Conservation (phyloP, 768 basidiomycete genomes). For the Amanita polypyramis region DNA sequence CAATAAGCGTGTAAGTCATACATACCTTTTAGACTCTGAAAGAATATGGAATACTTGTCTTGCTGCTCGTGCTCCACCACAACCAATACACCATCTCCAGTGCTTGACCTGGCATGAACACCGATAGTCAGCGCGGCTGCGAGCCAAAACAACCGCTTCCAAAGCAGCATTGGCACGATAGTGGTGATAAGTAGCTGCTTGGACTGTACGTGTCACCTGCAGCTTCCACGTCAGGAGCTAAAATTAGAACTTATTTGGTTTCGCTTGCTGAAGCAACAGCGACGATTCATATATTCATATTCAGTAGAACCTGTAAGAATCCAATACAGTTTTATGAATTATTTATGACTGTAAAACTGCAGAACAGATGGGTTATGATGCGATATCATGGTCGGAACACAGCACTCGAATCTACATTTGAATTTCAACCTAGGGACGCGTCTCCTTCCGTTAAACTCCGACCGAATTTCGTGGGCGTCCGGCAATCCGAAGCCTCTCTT, state of each 20-base stretch:
- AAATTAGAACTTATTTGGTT: constrained; percentile 2
- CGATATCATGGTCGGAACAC: neutral
- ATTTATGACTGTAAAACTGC: too few relatives aligned
- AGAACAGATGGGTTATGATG: too few relatives aligned
- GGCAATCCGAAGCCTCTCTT: neutral
- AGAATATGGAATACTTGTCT: constrained; percentile 76
- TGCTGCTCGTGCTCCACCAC: constrained; percentile 67
- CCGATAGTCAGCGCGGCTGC: constrained; percentile 19
- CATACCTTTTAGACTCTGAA: constrained; percentile 63
- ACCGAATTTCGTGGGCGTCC: constrained; percentile 8
- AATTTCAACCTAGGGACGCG: too few relatives aligned
- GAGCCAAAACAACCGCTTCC: constrained; percentile 25
- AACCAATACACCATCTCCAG: constrained; percentile 75
- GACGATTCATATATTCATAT: neutral
- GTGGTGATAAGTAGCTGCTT: constrained; percentile 1
- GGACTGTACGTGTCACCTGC: neutral
- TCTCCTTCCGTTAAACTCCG: constrained; percentile 20
- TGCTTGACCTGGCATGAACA: constrained; percentile 59
- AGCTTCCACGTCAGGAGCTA: constrained; percentile 3
- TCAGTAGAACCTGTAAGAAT: neutral
- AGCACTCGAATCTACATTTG: neutral
- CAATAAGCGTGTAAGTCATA: neutral
- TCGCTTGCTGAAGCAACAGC: neutral
- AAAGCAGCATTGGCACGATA: constrained; percentile 24
- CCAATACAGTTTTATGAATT: too few relatives aligned